Percentiles rank a stretch among this genome's conserved stretches.
phyloP scores from a whole-genome alignment of 129 eudicot genomes.

The Ambrosia artemisiifolia region DNA sequence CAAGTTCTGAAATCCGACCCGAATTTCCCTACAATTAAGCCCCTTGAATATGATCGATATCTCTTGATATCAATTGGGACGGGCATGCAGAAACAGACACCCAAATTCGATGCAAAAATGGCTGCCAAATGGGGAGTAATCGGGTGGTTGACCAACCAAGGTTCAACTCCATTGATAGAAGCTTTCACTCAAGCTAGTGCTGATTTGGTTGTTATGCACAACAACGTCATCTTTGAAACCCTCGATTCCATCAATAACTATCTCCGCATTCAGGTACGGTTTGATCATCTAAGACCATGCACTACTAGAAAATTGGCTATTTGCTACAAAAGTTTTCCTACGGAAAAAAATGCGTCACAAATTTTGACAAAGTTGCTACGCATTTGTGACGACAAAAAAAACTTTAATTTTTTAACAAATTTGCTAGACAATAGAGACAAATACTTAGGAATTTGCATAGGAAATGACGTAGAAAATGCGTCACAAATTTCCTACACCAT shows the following conservation, averaged over 20 bases:
- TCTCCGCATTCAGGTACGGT: slow-evolving; percentile 56
- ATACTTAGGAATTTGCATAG: no score
- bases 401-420: no score
- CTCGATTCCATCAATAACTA: slow-evolving; percentile 33
- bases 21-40: slow-evolving; percentile 33
- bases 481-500: no score
- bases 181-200: slow-evolving; percentile 45
- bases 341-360: no score
- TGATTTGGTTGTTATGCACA: slow-evolving; percentile 53
- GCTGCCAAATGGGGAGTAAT: slow-evolving; percentile 64
- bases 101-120: slow-evolving; percentile 36
- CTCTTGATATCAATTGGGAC: slow-evolving; percentile 60
- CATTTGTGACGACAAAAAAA: no score
- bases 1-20: slow-evolving; percentile 37
- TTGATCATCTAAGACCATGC: neutral
- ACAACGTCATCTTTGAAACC: slow-evolving; percentile 42
- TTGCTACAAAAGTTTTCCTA: no score
- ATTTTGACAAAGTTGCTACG: no score
- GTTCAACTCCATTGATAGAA: slow-evolving; percentile 45
- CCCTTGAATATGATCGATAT: slow-evolving; percentile 30
- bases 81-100: slow-evolving; percentile 40
- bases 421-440: no score
- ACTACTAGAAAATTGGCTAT: no score
- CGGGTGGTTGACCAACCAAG: slow-evolving; percentile 48
- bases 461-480: no score